These are phyloP conservation scores for Aspergillus carlsbadensis DNA, from an alignment of 495 filamentous ascomycete genomes.

Conservation along the genomic window DNA sequence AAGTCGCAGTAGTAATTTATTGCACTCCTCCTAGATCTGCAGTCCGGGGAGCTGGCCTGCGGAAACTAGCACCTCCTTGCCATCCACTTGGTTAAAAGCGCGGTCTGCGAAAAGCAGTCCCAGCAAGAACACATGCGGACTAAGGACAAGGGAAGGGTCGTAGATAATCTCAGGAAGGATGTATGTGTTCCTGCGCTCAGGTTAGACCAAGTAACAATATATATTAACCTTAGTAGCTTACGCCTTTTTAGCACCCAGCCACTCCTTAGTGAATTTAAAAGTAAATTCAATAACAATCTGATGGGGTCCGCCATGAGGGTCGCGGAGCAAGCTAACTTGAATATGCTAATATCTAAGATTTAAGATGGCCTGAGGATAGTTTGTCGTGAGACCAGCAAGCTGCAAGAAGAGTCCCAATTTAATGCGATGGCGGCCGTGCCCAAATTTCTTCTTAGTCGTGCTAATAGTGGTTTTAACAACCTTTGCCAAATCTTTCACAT, in stretches of 20 bases:
- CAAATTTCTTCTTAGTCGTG: constrained; percentile 32
- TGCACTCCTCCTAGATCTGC: constrained; percentile 24
- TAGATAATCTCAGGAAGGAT: constrained; percentile 38
- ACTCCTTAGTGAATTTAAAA: constrained; percentile 36
- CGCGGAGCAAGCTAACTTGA: constrained; percentile 28
- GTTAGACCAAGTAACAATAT: constrained; percentile 10
- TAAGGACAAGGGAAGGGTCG: constrained; percentile 34
- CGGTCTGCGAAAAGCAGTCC: no score
- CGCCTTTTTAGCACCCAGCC: constrained; percentile 27
- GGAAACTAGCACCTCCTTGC: constrained; percentile 29
- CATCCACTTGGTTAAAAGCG: constrained; percentile 25
- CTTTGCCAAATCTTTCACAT: constrained; percentile 25
- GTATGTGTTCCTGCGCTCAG: constrained; percentile 34
- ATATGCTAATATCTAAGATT: constrained; percentile 31
- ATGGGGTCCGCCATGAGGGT: constrained; percentile 28
- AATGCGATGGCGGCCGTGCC: constrained; percentile 26
- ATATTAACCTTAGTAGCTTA: constrained; percentile 18
- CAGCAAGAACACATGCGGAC: constrained; percentile 36
- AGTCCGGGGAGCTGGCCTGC: constrained; percentile 25
- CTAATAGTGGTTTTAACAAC: constrained; percentile 26
- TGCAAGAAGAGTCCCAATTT: constrained; percentile 25
- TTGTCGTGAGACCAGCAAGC: constrained; percentile 28
- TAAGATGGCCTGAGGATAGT: constrained; percentile 25
- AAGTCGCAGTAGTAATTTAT: constrained; percentile 28
- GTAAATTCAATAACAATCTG: constrained; percentile 36